These are phyloP conservation scores for Venustampulla echinocandica DNA, from an alignment of 495 filamentous ascomycete genomes.

Conservation along the genomic window DNA sequence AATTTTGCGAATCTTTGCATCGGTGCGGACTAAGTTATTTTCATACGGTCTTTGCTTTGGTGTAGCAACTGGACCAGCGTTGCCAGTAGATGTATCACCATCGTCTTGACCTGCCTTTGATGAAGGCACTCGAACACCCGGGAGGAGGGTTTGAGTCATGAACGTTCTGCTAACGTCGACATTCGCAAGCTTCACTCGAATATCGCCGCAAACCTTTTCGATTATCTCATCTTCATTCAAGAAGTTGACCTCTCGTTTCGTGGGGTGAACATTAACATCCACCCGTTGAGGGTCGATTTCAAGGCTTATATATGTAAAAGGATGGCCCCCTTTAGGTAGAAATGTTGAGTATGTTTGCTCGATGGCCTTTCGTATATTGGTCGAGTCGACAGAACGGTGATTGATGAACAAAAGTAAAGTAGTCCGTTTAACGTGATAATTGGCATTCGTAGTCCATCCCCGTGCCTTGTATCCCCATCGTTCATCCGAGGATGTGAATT, in stretches of 20 bases:
- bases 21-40: constrained; percentile 84
- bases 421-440: constrained; percentile 90
- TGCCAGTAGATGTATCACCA: constrained; percentile 25
- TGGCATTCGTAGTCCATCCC: constrained; percentile 85
- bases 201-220: constrained; percentile 73
- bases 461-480: constrained; percentile 76
- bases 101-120: constrained; percentile 26
- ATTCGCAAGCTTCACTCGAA: constrained; percentile 69
- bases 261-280: constrained; percentile 97
- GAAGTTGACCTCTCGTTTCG: constrained; percentile 96
- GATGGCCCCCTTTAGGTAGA: constrained; percentile 89
- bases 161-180: constrained; percentile 95
- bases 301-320: constrained; percentile 86
- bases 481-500: constrained; percentile 62
- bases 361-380: constrained; percentile 76
- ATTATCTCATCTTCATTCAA: constrained; percentile 97
- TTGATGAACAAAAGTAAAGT: constrained; percentile 93
- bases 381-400: constrained; percentile 91
- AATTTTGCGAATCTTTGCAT: constrained; percentile 85
- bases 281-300: constrained; percentile 90
- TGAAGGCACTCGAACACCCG: constrained; percentile 45
- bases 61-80: constrained; percentile 18
- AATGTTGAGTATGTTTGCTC: constrained; percentile 89
- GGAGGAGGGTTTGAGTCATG: constrained; percentile 83
- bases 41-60: constrained; percentile 63